Evolutionary conservation across 345 rosid genomes (phyloP).

Genomic region (Trapa bicornis): DNA sequence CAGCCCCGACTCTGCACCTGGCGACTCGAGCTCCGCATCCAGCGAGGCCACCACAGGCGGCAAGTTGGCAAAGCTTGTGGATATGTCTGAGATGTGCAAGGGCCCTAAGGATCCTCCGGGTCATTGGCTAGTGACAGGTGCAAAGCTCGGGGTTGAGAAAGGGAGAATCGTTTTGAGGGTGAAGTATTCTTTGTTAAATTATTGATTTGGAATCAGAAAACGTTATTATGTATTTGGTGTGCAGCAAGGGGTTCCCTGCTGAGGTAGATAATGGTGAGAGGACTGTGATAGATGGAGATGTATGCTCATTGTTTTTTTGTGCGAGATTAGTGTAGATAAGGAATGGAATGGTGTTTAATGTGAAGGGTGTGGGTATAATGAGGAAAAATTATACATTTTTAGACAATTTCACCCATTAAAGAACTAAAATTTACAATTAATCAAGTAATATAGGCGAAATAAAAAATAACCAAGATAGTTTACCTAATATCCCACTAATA

Average conservation of each 20-base stretch:
- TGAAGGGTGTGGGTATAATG: background rate
- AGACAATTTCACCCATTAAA: too few relatives aligned
- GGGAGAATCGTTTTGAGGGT: slow-evolving; percentile 52
- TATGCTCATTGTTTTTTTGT: background rate
- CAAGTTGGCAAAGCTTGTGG: slow-evolving; percentile 50
- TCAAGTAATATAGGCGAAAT: too few relatives aligned
- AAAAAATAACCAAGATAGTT: too few relatives aligned
- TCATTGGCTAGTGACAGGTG: slow-evolving; percentile 74
- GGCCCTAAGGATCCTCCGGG: slow-evolving; percentile 69
- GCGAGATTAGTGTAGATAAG: background rate
- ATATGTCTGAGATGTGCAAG: slow-evolving; percentile 52
- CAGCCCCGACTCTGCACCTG: slow-evolving; percentile 8
- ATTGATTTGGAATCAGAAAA: slow-evolving; percentile 15
- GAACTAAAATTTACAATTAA: too few relatives aligned
- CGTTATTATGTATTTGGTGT: background rate
- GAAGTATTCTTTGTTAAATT: slow-evolving; percentile 61
- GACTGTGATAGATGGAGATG: slow-evolving; percentile 3
- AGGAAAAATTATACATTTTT: too few relatives aligned
- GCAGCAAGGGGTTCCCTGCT: background rate
- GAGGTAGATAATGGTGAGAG: slow-evolving; percentile 5
- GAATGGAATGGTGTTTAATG: background rate
- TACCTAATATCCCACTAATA: too few relatives aligned
- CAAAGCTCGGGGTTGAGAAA: slow-evolving; percentile 62
- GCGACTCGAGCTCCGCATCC: slow-evolving; percentile 29
- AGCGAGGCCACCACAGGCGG: slow-evolving; percentile 19